Percentiles rank a stretch among this genome's conserved stretches.
phyloP scores from a whole-genome alignment of 2,329 filamentous ascomycete species.

The Talaromyces sp. region DNA sequence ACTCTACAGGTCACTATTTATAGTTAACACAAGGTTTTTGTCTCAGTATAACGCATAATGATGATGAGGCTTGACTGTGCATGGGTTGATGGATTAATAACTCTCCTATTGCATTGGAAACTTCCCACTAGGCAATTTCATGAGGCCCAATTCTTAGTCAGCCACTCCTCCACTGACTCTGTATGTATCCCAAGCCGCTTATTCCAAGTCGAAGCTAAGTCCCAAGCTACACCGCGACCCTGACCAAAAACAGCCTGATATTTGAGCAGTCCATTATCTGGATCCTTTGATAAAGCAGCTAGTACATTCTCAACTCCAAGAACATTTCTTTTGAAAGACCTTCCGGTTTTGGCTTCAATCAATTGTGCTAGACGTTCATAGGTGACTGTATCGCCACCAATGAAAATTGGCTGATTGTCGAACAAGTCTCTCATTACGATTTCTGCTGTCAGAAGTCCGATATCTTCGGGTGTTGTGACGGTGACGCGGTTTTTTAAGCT shows the following conservation, averaged over 20 bases:
- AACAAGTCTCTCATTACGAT: slow-evolving; percentile 41
- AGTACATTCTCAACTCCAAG: slow-evolving; percentile 39
- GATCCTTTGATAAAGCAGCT: slow-evolving; percentile 47
- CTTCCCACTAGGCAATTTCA: too few relatives aligned
- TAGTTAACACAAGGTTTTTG: neutral
- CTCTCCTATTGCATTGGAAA: too few relatives aligned
- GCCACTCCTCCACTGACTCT: neutral
- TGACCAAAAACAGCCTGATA: slow-evolving; percentile 61
- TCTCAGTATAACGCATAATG: too few relatives aligned
- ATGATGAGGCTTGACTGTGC: too few relatives aligned
- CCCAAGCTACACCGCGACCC: slow-evolving; percentile 60
- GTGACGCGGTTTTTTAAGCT: slow-evolving; percentile 62
- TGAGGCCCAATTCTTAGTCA: neutral
- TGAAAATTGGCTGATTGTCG: slow-evolving; percentile 52
- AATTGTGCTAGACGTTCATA: slow-evolving; percentile 55
- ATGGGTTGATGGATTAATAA: too few relatives aligned
- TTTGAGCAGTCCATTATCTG: slow-evolving; percentile 52
- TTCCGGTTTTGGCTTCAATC: slow-evolving; percentile 43
- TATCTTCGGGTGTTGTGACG: slow-evolving; percentile 61
- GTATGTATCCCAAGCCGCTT: neutral
- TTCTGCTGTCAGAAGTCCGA: slow-evolving; percentile 59
- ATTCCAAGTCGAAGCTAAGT: slow-evolving; percentile 54
- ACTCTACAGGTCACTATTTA: neutral
- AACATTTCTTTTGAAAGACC: neutral
- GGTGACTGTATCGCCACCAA: slow-evolving; percentile 61